Evolutionary conservation across 495 filamentous ascomycete genomes (phyloP).

Genomic region (Xylaria acuta): DNA sequence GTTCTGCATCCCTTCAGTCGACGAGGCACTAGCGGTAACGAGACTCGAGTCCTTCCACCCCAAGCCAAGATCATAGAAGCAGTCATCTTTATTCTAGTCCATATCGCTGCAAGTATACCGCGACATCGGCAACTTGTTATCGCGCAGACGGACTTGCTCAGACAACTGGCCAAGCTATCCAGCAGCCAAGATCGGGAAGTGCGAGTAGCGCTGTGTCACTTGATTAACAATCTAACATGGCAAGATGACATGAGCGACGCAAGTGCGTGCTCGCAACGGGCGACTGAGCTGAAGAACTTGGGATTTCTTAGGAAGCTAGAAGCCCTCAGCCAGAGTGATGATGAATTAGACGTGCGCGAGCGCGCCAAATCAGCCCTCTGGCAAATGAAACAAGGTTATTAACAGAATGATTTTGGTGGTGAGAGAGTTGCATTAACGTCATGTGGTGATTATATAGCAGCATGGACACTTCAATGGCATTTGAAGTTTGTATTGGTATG

Average conservation of each 20-base stretch:
- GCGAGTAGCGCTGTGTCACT: slow-evolving; percentile 75
- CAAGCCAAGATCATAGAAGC: slow-evolving; percentile 74
- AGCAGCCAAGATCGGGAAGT: slow-evolving; percentile 72
- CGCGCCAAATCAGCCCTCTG: slow-evolving; percentile 78
- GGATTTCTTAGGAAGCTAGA: slow-evolving; percentile 73
- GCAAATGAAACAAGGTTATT: slow-evolving; percentile 60
- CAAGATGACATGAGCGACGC: slow-evolving; percentile 73
- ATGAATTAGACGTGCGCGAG: slow-evolving; percentile 83
- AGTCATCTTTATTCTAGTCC: slow-evolving; percentile 77
- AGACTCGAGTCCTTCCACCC: slow-evolving; percentile 59
- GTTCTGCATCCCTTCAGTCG: slow-evolving; percentile 53
- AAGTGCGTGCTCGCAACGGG: slow-evolving; percentile 66
- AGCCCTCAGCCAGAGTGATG: slow-evolving; percentile 67
- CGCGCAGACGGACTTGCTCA: slow-evolving; percentile 61
- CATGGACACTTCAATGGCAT: slow-evolving; percentile 17
- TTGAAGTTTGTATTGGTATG: slow-evolving; percentile 21
- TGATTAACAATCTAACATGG: slow-evolving; percentile 83
- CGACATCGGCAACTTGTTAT: slow-evolving; percentile 72
- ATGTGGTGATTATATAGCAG: slow-evolving; percentile 1
- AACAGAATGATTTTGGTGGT: background rate
- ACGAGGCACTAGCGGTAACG: slow-evolving; percentile 35
- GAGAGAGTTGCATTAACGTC: slow-evolving; percentile 10
- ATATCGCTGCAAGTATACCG: slow-evolving; percentile 81
- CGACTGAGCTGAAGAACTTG: slow-evolving; percentile 68
- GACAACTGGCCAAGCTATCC: slow-evolving; percentile 75